Percentiles rank a stretch among this genome's conserved stretches.
Conservation (phyloP, 202 grass and related monocot genomes). For the Dendrocalamus latiflorus region DNA sequence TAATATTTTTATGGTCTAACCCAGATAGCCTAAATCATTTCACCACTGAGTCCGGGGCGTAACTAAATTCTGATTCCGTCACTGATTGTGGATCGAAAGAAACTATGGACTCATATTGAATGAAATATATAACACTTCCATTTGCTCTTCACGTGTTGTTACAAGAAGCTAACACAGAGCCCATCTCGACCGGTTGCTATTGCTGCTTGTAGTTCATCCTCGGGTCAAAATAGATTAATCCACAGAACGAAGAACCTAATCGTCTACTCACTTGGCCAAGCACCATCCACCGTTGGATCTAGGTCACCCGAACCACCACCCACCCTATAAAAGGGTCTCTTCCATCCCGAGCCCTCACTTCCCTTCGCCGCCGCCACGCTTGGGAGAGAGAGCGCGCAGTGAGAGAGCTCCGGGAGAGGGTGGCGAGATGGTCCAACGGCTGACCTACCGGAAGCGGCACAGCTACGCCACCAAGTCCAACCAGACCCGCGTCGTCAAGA, state of each 20-base stretch:
- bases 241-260: not conserved
- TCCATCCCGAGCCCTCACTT: not conserved
- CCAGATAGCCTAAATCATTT: too few species aligned
- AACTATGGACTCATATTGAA: too few species aligned
- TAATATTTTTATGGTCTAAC: too few species aligned
- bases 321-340: conserved; percentile 37
- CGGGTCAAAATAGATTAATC: not conserved
- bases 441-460: conserved; percentile 91
- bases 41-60: too few species aligned
- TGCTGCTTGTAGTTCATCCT: not conserved
- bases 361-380: not conserved
- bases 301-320: conserved; percentile 27
- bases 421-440: conserved; percentile 68
- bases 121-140: too few species aligned
- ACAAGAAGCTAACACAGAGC: too few species aligned
- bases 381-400: conserved; percentile 1
- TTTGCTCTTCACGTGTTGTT: too few species aligned
- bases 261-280: not conserved
- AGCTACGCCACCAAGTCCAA: conserved; percentile 96
- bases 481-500: conserved; percentile 95
- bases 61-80: too few species aligned
- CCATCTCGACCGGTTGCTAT: not conserved
- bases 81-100: too few species aligned
- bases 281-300: conserved; percentile 38
- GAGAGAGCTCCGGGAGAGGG: conserved; percentile 11